Evolutionary conservation across 306 rosid species (phyloP), one percentile per base, ranked within the genome.

Genomic region (Trichosanthes truncata): DNA sequence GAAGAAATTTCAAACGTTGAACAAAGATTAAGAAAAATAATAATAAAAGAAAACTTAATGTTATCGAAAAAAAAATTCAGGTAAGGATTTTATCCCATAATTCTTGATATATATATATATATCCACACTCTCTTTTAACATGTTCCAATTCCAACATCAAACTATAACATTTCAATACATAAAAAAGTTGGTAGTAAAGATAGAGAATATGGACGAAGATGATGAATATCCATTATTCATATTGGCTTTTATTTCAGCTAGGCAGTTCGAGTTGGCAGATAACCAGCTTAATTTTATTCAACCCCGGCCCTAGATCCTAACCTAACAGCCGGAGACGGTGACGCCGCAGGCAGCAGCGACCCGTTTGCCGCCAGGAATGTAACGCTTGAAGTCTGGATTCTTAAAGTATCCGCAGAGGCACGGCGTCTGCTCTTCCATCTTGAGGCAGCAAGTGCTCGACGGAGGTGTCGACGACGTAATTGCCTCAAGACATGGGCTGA

Each of bases 341-440:
- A 91, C 77, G 0, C 88, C 87, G 67, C 96, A 91, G 45, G 82
- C 6, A 52, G 23, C 36, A 25, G 86, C 83, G 0, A 91, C 90
- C 66, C 78, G 88, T 82, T 35, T 84, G 21, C 91, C 76, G 21
- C 86, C 89, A 0, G 90, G 82, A 80, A 87, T 59, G 36, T 86
- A 91, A 26, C 57, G 84, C 62, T 45, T 74, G 2, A 87, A 81
- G n/a, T 29, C 69, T 17, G 96, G 96, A 53, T 86, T 80, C 61
- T 79, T 86, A 48, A 85, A 61, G 83, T 91, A 91, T 43, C 80
- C 87, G 78, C 96, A 91, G 3, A 88, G 85, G 80, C 96, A 91
- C 59, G 93, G 86, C 78, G 18, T 84, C 45, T 91, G 96, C 76
- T 87, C 87, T 67, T 57, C 86, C 82, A 80, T 18, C 65, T 82